Evolutionary conservation across 352 stramenopile genomes (phyloP).

Genomic region (Globisporangium splendens): DNA sequence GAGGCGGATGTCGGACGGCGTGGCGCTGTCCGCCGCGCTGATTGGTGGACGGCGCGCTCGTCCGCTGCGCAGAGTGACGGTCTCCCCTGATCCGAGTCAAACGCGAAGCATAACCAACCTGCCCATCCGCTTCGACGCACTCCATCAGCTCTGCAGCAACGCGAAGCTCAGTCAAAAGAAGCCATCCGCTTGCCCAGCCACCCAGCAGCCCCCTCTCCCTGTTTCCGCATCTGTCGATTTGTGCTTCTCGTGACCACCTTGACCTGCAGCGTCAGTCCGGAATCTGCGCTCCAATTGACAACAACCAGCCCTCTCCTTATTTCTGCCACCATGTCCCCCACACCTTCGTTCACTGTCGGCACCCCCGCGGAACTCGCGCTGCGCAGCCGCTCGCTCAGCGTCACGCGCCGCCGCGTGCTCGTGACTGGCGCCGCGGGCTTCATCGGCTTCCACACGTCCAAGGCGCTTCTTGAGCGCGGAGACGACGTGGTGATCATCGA

Average conservation of each 20-base stretch:
- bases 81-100: background rate
- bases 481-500: constrained; percentile 96
- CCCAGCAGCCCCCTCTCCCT: too few species aligned
- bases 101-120: background rate
- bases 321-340: constrained; percentile 21
- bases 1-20: too few species aligned
- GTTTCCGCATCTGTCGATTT: too few species aligned
- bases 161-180: too few species aligned
- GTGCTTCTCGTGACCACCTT: background rate
- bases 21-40: background rate
- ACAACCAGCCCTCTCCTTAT: background rate
- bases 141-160: too few species aligned
- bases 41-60: background rate
- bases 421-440: constrained; percentile 96
- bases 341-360: constrained; percentile 17
- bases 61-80: background rate
- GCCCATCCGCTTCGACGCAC: too few species aligned
- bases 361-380: constrained; percentile 10
- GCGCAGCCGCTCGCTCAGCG: constrained; percentile 5
- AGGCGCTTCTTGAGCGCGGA: constrained; percentile 79
- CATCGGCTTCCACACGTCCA: constrained; percentile 95
- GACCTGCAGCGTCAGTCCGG: background rate
- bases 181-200: too few species aligned
- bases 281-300: background rate
- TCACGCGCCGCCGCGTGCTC: constrained; percentile 25